phyloP scores from a whole-genome alignment of 2,329 filamentous ascomycete species.

The Epichloe coenophiala region DNA sequence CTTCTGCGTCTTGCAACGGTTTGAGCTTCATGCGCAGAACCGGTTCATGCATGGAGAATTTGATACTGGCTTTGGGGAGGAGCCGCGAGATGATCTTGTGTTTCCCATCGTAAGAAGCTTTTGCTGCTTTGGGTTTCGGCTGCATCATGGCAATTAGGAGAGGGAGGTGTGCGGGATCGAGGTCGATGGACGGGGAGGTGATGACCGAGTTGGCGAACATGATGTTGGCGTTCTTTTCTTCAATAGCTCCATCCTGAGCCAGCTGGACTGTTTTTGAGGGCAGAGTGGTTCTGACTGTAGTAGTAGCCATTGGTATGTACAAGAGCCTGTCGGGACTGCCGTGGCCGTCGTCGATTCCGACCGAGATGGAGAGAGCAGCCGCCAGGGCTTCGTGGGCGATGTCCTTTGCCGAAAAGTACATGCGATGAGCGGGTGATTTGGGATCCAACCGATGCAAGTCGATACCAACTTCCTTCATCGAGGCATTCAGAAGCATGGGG shows the following conservation, averaged over 20 bases:
- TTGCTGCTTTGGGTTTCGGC: constrained; percentile 28
- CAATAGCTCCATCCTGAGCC: constrained; percentile 53
- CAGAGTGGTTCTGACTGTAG: constrained; percentile 82
- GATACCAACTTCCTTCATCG: constrained; percentile 92
- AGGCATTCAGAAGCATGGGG: constrained; percentile 73
- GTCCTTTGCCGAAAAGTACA: constrained; percentile 92
- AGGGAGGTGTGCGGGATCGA: constrained; percentile 84
- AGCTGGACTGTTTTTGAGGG: constrained; percentile 88
- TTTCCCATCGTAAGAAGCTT: constrained; percentile 29
- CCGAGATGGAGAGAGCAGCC: constrained; percentile 81
- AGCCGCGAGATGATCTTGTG: constrained; percentile 75
- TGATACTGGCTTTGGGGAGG: constrained; percentile 85
- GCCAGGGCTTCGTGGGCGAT: constrained; percentile 89
- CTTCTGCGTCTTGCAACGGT: constrained; percentile 50
- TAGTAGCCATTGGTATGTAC: constrained; percentile 95
- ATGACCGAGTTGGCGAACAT: constrained; percentile 92
- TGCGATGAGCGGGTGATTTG: constrained; percentile 86
- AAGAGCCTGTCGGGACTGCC: constrained; percentile 74
- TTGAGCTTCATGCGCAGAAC: constrained; percentile 83
- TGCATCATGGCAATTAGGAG: constrained; percentile 67
- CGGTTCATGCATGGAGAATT: constrained; percentile 92
- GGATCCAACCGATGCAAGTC: constrained; percentile 85
- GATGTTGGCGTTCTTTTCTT: constrained; percentile 89
- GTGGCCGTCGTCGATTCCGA: constrained; percentile 83
- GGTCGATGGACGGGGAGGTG: constrained; percentile 86